Conservation (phyloP, 306 rosid species). For the Aeschynomene evenia region DNA sequence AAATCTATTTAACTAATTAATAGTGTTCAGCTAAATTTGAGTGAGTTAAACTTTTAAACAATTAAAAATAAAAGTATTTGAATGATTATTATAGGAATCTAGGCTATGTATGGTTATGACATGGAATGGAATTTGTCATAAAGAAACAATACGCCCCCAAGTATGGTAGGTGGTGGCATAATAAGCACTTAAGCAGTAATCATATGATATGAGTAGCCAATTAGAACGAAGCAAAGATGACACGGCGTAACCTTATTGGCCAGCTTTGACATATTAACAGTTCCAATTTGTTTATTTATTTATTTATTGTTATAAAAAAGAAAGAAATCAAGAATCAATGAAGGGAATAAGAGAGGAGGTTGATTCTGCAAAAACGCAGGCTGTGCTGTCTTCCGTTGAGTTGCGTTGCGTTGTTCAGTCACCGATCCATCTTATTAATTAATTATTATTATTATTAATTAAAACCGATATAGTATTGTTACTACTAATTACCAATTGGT, state of each 20-base stretch:
- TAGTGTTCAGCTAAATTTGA: too few species aligned
- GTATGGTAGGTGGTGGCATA: not conserved
- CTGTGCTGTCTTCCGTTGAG: not conserved
- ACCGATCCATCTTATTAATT: too few species aligned
- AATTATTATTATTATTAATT: too few species aligned
- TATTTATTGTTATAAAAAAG: too few species aligned
- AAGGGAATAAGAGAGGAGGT: not conserved
- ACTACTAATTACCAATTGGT: not conserved
- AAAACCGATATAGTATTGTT: not conserved
- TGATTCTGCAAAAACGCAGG: not conserved
- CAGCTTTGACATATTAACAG: constrained; percentile 7
- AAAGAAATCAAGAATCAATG: not conserved
- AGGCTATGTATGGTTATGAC: not conserved
- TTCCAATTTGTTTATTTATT: not conserved
- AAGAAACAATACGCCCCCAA: too few species aligned
- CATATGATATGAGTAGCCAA: constrained; percentile 9
- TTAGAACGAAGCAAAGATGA: constrained; percentile 25
- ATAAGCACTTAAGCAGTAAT: too few species aligned
- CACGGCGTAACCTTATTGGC: constrained; percentile 29
- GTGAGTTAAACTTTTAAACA: not conserved
- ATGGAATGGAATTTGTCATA: not conserved
- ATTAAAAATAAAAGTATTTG: too few species aligned
- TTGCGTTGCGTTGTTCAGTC: not conserved
- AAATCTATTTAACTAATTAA: not conserved
- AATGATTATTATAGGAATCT: not conserved